phyloP scores from a whole-genome alignment of 345 rosid species.

The Bruguiera gymnorhiza region DNA sequence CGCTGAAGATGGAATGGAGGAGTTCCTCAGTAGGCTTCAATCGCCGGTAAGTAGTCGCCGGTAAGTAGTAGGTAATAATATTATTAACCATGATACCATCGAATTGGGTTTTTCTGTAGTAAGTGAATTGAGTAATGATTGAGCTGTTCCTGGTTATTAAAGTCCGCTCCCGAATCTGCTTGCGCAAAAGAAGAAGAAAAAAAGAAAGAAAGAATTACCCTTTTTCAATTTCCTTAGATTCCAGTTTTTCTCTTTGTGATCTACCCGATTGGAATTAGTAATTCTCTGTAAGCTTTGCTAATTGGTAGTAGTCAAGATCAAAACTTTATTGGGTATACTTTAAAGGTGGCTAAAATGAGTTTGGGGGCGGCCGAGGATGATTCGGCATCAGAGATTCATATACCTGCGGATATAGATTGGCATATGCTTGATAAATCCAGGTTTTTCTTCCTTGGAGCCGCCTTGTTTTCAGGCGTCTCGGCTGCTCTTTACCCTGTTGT shows the following conservation, averaged over 20 bases:
- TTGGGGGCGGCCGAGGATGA: constrained; percentile 71
- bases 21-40: neutral
- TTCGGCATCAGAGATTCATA: constrained; percentile 64
- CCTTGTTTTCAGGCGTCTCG: constrained; percentile 88
- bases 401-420: constrained; percentile 92
- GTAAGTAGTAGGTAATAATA: neutral
- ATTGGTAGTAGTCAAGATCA: neutral
- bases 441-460: constrained; percentile 86
- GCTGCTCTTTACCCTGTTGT: constrained; percentile 80
- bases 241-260: neutral
- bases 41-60: constrained; percentile 6
- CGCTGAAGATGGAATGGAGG: neutral
- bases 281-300: neutral
- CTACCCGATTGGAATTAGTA: neutral
- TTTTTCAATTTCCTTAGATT: neutral
- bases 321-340: neutral
- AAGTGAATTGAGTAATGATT: constrained; percentile 16
- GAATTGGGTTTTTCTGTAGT: neutral
- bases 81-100: neutral
- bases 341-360: constrained; percentile 78
- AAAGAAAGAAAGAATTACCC: neutral
- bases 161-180: constrained; percentile 43
- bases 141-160: constrained; percentile 33
- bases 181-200: constrained; percentile 31
- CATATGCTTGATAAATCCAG: constrained; percentile 93